phyloP scores from a whole-genome alignment of 2,329 filamentous ascomycete species.

The Cordyceps fumosorosea region DNA sequence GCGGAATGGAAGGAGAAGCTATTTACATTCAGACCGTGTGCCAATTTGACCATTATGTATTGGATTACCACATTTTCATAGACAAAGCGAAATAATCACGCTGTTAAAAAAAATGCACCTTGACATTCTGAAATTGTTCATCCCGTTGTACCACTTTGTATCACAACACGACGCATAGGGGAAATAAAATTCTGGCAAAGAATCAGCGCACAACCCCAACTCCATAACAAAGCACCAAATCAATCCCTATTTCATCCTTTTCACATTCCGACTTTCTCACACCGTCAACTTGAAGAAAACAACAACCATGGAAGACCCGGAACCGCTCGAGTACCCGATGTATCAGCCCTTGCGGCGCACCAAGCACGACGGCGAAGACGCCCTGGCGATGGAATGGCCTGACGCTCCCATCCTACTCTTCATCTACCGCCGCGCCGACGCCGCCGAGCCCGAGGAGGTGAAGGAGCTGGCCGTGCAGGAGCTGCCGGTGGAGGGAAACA shows the following conservation, averaged over 20 bases:
- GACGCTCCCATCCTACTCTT: background rate
- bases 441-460: background rate
- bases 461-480: background rate
- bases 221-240: background rate
- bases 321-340: background rate
- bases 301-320: background rate
- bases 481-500: background rate
- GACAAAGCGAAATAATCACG: too few species aligned
- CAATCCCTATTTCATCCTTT: background rate
- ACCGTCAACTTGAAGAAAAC: background rate
- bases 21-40: too few species aligned
- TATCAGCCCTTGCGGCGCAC: slow-evolving; percentile 4
- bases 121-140: background rate
- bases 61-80: too few species aligned
- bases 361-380: background rate
- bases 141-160: background rate
- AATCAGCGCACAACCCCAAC: background rate
- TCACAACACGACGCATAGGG: background rate
- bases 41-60: too few species aligned
- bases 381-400: background rate
- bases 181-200: background rate
- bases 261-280: background rate
- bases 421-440: background rate
- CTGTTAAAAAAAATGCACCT: background rate
- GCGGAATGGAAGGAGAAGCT: too few species aligned